phyloP scores from a whole-genome alignment of 306 rosid species.

The Pyrus pyrifolia region DNA sequence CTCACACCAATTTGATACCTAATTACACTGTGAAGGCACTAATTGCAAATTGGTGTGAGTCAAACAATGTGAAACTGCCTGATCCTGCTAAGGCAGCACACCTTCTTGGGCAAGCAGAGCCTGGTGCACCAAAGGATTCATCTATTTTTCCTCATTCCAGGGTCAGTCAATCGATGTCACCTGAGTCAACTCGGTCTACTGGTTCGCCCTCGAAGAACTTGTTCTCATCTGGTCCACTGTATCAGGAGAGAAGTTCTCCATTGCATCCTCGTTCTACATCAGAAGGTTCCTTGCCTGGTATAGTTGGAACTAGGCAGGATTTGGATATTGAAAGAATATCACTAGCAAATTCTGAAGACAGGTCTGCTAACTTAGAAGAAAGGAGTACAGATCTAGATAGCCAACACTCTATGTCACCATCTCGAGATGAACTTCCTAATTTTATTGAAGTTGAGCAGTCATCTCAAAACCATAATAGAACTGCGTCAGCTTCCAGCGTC shows the following conservation, averaged over 20 bases:
- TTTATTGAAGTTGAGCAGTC: conserved; percentile 36
- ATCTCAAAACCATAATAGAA: conserved; percentile 51
- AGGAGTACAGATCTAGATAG: conserved; percentile 44
- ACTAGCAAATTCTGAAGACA: conserved; percentile 45
- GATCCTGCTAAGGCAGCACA: conserved; percentile 56
- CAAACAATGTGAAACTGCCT: conserved; percentile 73
- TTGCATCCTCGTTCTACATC: conserved; percentile 71
- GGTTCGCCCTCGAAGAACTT: conserved; percentile 46
- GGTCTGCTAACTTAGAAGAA: conserved; percentile 61
- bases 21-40: conserved; percentile 81
- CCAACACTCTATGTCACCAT: conserved; percentile 49
- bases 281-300: conserved; percentile 61
- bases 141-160: conserved; percentile 49
- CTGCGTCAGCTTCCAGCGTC: conserved; percentile 56
- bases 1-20: conserved; percentile 69
- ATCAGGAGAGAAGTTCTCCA: conserved; percentile 53
- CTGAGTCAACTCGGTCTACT: conserved; percentile 51
- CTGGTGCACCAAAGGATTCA: conserved; percentile 52
- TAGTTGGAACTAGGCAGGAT: conserved; percentile 43
- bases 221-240: conserved; percentile 38
- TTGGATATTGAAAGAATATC: conserved; percentile 45
- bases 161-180: conserved; percentile 49
- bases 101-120: conserved; percentile 51
- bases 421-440: conserved; percentile 49
- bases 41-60: conserved; percentile 89